Base-by-base conservation (phyloP, 352 stramenopile genomes). In the Phytophthora hibernalis region DNA sequence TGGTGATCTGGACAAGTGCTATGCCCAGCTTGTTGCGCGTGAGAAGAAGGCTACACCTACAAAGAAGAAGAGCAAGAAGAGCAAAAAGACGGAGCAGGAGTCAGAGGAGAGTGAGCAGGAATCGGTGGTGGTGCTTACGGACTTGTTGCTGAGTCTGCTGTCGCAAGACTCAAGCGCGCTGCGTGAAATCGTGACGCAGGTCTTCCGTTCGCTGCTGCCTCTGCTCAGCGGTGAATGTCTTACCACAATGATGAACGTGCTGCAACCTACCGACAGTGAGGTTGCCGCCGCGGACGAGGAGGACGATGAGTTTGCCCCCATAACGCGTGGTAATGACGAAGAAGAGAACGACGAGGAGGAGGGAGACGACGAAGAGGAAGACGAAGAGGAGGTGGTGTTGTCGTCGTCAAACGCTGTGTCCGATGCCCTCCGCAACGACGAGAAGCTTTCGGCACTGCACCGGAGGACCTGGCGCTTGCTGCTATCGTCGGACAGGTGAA, bases 101-200 rank as follows among this genome's bases (percentile, higher is more conserved):
- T 53, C 51, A 1, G 63, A 74, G 8, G 62, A 77, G 42, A 47
- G 54, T 1, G 37, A 74, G 38, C 62, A 77, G 15, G 76, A 92
- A 18, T 80, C 86, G 8, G 72, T 95, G 16, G 79, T 92, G 18
- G 88, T 96, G 63, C 74, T 96, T 13, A 92, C 82, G 13, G 88
- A 96, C 70, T 63, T 95, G 76, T 66, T 96, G 45, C 62, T 96
- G 72, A 91, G 84, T 78, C 63, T 95, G 66, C 70, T 96, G 35
- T 83, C 88, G 22, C 84, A 93, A 53, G 82, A 94, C 61, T 96
- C 88, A 61, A 91, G 85, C 53, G 85, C 86, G 33, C 78, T 96
- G 72, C 88, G 88, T 52, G 87, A 93, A 28, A 91, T 96, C 28
- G 88, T 96, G 18, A 87, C 72, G 16, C 80, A 93, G 60, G 88